Percentiles rank a stretch among this genome's conserved stretches.
Evolutionary conservation across 2,329 filamentous ascomycete species (phyloP).

Genomic region (Emmonsia crescens): DNA sequence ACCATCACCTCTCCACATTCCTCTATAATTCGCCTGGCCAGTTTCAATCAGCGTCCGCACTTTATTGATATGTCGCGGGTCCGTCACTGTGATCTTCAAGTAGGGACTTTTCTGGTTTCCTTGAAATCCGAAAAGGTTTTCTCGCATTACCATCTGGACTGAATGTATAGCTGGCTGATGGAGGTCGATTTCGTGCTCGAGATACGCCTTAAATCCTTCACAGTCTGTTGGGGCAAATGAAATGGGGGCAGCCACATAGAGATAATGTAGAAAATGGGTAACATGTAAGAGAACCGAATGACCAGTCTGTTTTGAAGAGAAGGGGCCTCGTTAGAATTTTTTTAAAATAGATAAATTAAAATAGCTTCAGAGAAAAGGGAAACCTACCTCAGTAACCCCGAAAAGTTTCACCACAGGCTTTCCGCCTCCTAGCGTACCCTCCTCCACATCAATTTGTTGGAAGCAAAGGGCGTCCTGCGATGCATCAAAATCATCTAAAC

Average conservation of each 20-base stretch:
- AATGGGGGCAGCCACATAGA: constrained; percentile 82
- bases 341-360: no score
- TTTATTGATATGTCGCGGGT: constrained; percentile 71
- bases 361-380: no score
- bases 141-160: constrained; percentile 69
- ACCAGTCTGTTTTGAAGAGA: constrained; percentile 42
- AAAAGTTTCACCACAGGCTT: constrained; percentile 79
- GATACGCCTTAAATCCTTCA: constrained; percentile 62
- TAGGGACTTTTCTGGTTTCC: constrained; percentile 88
- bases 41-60: constrained; percentile 66
- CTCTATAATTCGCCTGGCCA: constrained; percentile 74
- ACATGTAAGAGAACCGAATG: constrained; percentile 93
- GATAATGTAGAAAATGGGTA: constrained; percentile 89
- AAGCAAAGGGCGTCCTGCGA: constrained; percentile 65
- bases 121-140: constrained; percentile 90
- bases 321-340: constrained; percentile 19
- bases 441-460: constrained; percentile 91
- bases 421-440: constrained; percentile 70
- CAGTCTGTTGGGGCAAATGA: constrained; percentile 72
- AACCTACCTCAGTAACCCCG: constrained; percentile 66
- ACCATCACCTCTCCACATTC: constrained; percentile 64
- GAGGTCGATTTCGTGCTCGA: constrained; percentile 69
- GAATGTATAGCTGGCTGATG: constrained; percentile 65
- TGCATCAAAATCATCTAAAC: constrained; percentile 51
- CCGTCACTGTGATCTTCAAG: constrained; percentile 83